These are phyloP conservation scores for Leptomonas pyrrhocoris DNA, from an alignment of 208 protist genomes.

Conservation along the genomic window DNA sequence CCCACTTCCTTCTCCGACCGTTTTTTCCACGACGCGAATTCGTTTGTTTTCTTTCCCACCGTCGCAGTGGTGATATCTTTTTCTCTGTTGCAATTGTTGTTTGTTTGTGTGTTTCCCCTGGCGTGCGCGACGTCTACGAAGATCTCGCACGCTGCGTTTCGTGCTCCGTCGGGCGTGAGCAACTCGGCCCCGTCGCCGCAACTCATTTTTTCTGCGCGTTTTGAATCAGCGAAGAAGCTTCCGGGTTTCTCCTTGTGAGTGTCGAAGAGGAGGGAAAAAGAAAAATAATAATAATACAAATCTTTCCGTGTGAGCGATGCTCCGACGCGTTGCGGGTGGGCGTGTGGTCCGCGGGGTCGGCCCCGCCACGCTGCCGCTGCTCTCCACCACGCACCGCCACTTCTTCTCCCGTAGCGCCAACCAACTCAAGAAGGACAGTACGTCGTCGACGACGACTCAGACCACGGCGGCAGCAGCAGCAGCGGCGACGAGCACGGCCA, in stretches of 20 bases:
- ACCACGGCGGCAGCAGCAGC: too few species aligned
- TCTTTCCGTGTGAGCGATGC: too few species aligned
- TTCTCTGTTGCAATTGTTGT: slow-evolving; percentile 14
- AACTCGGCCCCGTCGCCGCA: too few species aligned
- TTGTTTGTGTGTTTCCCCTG: slow-evolving; percentile 21
- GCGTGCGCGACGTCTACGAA: too few species aligned
- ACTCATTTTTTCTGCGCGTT: too few species aligned
- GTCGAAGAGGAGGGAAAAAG: not conserved
- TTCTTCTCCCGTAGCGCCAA: slow-evolving; percentile 24
- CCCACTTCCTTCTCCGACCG: not conserved
- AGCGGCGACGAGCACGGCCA: slow-evolving; percentile 4
- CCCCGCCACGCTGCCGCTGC: not conserved
- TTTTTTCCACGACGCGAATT: not conserved
- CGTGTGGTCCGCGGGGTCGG: not conserved
- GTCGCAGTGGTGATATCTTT: too few species aligned
- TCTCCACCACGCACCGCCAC: slow-evolving; percentile 1
- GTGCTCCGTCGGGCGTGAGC: too few species aligned
- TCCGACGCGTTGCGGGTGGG: slow-evolving; percentile 22
- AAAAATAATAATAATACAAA: not conserved
- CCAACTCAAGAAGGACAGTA: slow-evolving; percentile 5
- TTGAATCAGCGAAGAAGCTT: too few species aligned
- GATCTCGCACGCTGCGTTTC: too few species aligned
- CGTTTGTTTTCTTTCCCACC: slow-evolving; percentile 13
- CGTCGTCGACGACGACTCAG: too few species aligned
- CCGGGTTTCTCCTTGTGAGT: not conserved